Evolutionary conservation across 2,329 filamentous ascomycete species (phyloP), one percentile per base, ranked within the genome.

Genomic region (Shiraia bambusicola): DNA sequence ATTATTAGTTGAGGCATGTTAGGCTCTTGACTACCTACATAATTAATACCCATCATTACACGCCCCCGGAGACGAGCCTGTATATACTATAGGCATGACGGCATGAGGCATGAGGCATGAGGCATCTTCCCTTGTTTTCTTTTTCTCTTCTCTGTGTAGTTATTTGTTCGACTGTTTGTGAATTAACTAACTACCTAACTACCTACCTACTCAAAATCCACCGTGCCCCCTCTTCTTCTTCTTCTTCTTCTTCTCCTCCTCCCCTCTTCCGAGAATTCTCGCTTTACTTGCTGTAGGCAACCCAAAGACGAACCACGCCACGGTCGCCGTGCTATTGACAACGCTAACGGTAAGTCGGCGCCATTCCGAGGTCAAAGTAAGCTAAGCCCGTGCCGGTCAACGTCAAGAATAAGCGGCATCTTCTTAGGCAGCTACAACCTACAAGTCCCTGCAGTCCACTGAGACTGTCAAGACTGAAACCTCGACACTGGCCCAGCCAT

Each of bases 401-500:
- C 50, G 56, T 47, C 52, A 57, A 41, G 50, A 49, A 42, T 47
- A 57, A 54, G 46, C 52, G 19, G 41, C 46, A 49, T 35, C 47
- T 38, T 35, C 47, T 38, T 52, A 55, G 52, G 50, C 56, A 59
- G 49, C 54, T 41, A 41, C 19, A 22, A 22, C 19, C 52, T n/a
- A n/a, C n/a, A n/a, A n/a, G 34, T 46, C 49, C 46, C 52, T 42
- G 42, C 47, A 31, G 47, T 53, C 33, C 38, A 52, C 50, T 46
- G 46, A 47, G 43, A 49, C 45, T 34, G 36, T 43, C 28, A 44
- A n/a, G n/a, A n/a, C n/a, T n/a, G n/a, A n/a, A 45, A 36, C 43
- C 32, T 49, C 43, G 34, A 55, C 49, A 40, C 56, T 57, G 54
- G 56, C 59, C n/a, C 43, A 55, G 39, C 47, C 52, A 52, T 40